Conservation (phyloP, 345 rosid genomes). For the Viola odorata region DNA sequence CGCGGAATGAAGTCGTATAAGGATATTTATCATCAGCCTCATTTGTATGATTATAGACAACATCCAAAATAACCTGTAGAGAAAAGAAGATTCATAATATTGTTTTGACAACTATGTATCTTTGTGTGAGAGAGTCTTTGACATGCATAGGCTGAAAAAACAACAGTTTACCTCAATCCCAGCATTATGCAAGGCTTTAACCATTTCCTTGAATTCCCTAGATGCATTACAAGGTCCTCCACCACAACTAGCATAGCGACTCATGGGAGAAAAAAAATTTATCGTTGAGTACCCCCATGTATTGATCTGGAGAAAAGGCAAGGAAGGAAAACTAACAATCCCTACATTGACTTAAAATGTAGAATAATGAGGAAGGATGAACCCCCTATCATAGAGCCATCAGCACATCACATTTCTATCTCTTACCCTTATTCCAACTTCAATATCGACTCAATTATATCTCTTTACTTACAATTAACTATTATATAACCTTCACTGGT, state of each 20-base stretch:
- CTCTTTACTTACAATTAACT: no score
- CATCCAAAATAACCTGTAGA: slow-evolving; percentile 86
- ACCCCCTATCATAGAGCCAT: no score
- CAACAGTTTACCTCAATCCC: slow-evolving; percentile 69
- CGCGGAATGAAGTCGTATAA: slow-evolving; percentile 89
- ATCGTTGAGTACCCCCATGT: slow-evolving; percentile 98
- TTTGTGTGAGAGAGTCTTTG: no score
- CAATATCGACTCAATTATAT: no score
- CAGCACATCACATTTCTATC: no score
- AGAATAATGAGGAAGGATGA: no score
- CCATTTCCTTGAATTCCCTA: slow-evolving; percentile 84
- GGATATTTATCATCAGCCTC: slow-evolving; percentile 83
- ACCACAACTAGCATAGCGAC: slow-evolving; percentile 81
- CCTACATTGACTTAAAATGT: no score
- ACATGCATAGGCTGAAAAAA: neutral
- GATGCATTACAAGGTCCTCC: slow-evolving; percentile 82
- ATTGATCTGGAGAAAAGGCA: slow-evolving; percentile 48
- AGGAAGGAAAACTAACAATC: neutral
- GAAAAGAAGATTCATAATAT: slow-evolving; percentile 13
- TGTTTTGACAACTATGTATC: neutral
- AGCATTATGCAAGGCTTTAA: slow-evolving; percentile 82
- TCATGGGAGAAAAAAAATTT: slow-evolving; percentile 97
- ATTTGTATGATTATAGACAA: slow-evolving; percentile 91
- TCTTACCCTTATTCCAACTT: no score
- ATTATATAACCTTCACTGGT: no score